Evolutionary conservation across 257 asterid species (phyloP), one percentile per base, ranked within the genome.

Genomic region (Coffea canephora): DNA sequence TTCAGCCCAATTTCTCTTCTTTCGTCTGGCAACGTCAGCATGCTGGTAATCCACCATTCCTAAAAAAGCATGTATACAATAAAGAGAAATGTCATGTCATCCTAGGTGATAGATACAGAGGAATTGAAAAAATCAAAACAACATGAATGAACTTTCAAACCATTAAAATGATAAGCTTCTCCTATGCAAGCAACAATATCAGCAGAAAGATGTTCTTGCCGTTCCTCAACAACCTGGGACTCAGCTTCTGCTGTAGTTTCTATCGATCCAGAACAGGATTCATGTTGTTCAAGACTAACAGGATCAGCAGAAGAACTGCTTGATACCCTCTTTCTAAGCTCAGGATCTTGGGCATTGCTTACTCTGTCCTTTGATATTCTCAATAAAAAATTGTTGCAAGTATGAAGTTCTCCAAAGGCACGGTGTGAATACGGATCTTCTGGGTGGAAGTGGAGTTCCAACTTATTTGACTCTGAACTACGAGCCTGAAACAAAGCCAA

Each of bases 41-140:
- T 95, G 98, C 88, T 95, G 99, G 83, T 95, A 95, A 82, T 95
- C 98, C 79, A 82, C 97, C 98, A 95, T 92, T 80, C 99, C 98
- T 75, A 79, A 81, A 85, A 81, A 70, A 78, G 41, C 78, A 82
- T 31, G 69, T 83, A 57, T 77, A 73, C 39, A 81, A 55, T 72
- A 4, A 72, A 62, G 55, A 82, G 85, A 80, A 62, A 80, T 27
- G 31, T 13, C 36, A 57, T 12, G 39, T 39, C 10, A 62, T 49
- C 15, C 71, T 2, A 1, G 71, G 61, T 70, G 61, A 46, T 71
- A 49, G 77, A 73, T n/a, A 54, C 25, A 11, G 9, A 36, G 55
- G 10, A 75, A 66, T 41, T 39, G 61, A 31, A 55, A 50, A 46
- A 57, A 54, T 52, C 21, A 46, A 59, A 57, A 45, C 75, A 62